Base-by-base conservation (phyloP, 306 rosid species). In the Vigna mungo region DNA sequence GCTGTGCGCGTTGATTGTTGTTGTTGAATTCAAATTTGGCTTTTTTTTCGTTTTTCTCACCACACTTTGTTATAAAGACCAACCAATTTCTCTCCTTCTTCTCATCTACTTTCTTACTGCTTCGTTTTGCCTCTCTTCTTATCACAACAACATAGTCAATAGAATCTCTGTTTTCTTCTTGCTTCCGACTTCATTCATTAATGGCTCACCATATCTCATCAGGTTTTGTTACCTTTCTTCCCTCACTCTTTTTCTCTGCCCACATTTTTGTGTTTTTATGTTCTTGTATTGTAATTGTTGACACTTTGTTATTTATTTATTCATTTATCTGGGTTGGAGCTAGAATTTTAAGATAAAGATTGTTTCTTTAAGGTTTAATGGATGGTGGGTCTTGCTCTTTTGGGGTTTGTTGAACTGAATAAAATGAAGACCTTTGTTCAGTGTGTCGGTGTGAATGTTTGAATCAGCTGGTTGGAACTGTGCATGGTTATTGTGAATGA, bases 131-230 rank as follows among this genome's bases (percentile, higher is more conserved):
- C 17, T 61, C 27, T 32, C 48, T 58, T 49, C 32, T 39, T 21
- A 63, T 30, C 34, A 5, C 72, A 15, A 23, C 89, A 23, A 5
- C 47, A 36, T 18, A 44, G 37, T 21, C 34, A 2, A 65, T 61
- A 60, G 55, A 60, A 55, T 30, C 71, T 58, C 93, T 86, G 84
- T 71, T 78, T 78, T 41, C 79, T 84, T 61, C 68, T 61, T 61
- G 63, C 47, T 71, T 69, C 43, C 64, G 17, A 8, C 21, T 7
- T 79, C 46, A 1, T 64, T 39, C 70, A 21, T 53, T 21, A 58
- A 92, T 92, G 97, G 92, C 91, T n/a, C 66, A 17, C 58, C 58
- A 77, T 77, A 58, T 82, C 76, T 54, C 78, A 12, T 80, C 89
- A 81, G 97, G 97, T 92, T 77, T 67, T 81, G 41, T 69, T 66